Base-by-base conservation (phyloP, 2,329 filamentous ascomycete species). In the Magnaporthiopsis incrustans region DNA sequence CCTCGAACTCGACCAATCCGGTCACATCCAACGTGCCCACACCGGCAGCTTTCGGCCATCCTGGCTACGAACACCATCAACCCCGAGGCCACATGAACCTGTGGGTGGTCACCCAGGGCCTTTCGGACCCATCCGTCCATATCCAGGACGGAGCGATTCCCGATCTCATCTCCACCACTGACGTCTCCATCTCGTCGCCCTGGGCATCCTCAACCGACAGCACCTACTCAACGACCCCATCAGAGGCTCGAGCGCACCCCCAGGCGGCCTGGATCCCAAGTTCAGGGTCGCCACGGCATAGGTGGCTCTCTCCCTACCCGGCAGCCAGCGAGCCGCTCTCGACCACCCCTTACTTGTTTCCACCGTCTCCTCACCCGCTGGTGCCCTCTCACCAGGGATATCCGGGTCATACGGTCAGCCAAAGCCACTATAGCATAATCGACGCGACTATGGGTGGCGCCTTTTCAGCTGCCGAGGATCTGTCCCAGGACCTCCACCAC, bases 181-280 rank as follows among this genome's bases (percentile, higher is more conserved):
- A 64, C 27, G 62, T 56, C 7, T 62, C 59, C 12, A n/a, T 56
- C 22, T 27, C 27, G 27, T 57, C 62, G 12, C 61, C 62, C 4
- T 65, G 32, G 6, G 61, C 32, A n/a, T 65, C 64, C 11, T 65
- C 64, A n/a, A 62, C 63, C 6, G 61, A 65, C 56, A 65, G 64
- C 53, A 50, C 57, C 25, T 63, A 60, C 56, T 63, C 64, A 32
- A 60, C 64, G 12, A 60, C 64, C 18, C 60, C 64, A 6, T 62
- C 61, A 2, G 59, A 63, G 25, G 26, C 58, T 22, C 61, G 61
- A 25, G 58, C 33, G 26, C 58, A 32, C 25, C 57, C 35, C 2
- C 35, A 60, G 44, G 22, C 35, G 22, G 12, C 57, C 18, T 38
- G 44, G 50, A 26, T 61, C 12, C 44, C 44, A n/a, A 58, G 50